A percentile compares a stretch with the other conserved stretches of the same genome.
Evolutionary conservation across 768 basidiomycete genomes (phyloP).

Genomic region (Lanmaoa rubissima): DNA sequence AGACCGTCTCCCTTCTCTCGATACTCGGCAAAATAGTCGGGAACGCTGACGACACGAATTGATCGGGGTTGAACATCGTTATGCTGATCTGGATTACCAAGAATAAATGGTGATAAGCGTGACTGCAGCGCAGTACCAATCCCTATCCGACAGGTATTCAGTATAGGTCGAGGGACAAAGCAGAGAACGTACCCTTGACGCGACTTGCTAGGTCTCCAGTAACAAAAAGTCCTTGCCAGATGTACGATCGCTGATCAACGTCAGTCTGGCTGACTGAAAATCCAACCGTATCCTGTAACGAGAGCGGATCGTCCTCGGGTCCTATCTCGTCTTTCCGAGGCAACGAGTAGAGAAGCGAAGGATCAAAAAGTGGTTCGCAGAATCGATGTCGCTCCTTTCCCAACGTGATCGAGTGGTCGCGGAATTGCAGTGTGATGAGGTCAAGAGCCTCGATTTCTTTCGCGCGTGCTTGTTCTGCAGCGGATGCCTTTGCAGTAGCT

Average conservation of each 20-base stretch:
- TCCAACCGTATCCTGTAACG: constrained; percentile 69
- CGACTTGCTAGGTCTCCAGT: constrained; percentile 73
- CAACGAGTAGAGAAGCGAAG: constrained; percentile 48
- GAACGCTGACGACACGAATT: constrained; percentile 63
- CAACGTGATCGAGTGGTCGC: constrained; percentile 65
- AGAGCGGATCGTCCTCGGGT: constrained; percentile 26
- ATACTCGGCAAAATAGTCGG: constrained; percentile 91
- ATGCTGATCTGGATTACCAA: constrained; percentile 58
- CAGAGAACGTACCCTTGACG: constrained; percentile 57
- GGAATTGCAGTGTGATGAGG: constrained; percentile 73
- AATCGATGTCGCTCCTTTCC: constrained; percentile 89
- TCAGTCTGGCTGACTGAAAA: constrained; percentile 60
- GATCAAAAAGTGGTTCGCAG: constrained; percentile 88
- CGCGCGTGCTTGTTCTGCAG: constrained; percentile 77
- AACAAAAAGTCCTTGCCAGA: constrained; percentile 79
- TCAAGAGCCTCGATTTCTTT: constrained; percentile 83
- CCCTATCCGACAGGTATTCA: constrained; percentile 37
- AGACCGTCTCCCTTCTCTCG: constrained; percentile 80
- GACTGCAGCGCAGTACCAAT: constrained; percentile 69
- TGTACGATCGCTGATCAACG: constrained; percentile 62
- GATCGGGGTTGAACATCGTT: constrained; percentile 72
- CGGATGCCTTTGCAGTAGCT: constrained; percentile 65
- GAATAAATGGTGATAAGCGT: constrained; percentile 60
- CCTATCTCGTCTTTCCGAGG: constrained; percentile 25
- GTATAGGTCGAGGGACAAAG: neutral